phyloP scores from a whole-genome alignment of 495 filamentous ascomycete genomes.

The Physcia stellaris region DNA sequence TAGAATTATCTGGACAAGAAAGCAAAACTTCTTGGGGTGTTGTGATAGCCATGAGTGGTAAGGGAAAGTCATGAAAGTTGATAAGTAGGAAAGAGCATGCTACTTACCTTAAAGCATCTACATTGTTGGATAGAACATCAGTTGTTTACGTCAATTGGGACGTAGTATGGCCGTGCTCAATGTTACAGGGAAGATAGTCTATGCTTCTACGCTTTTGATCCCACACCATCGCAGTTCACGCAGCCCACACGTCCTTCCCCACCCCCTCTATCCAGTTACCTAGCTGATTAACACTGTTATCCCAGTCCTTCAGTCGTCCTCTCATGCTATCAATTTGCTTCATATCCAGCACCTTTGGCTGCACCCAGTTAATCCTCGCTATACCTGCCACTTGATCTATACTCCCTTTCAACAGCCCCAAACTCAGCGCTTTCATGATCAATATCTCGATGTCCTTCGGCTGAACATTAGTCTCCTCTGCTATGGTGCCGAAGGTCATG shows the following conservation, averaged over 20 bases:
- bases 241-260: conserved; percentile 83
- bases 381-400: conserved; percentile 95
- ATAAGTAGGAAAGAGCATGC: no score
- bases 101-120: no score
- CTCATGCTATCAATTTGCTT: conserved; percentile 93
- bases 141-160: no score
- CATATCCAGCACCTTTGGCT: conserved; percentile 93
- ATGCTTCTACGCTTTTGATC: no score
- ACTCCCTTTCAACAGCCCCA: conserved; percentile 77
- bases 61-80: no score
- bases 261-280: conserved; percentile 89
- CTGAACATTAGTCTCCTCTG: conserved; percentile 81
- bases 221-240: no score
- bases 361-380: conserved; percentile 94
- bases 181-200: no score
- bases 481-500: conserved; percentile 79
- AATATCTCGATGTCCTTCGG: conserved; percentile 90
- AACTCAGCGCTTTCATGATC: conserved; percentile 93
- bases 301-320: conserved; percentile 78
- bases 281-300: conserved; percentile 82
- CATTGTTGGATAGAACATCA: no score
- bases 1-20: no score
- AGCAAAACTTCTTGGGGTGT: no score
- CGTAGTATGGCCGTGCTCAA: no score
- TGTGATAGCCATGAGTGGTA: no score